Conservation (phyloP, 1,139 yeast species). For the Blastobotrys proliferans region DNA sequence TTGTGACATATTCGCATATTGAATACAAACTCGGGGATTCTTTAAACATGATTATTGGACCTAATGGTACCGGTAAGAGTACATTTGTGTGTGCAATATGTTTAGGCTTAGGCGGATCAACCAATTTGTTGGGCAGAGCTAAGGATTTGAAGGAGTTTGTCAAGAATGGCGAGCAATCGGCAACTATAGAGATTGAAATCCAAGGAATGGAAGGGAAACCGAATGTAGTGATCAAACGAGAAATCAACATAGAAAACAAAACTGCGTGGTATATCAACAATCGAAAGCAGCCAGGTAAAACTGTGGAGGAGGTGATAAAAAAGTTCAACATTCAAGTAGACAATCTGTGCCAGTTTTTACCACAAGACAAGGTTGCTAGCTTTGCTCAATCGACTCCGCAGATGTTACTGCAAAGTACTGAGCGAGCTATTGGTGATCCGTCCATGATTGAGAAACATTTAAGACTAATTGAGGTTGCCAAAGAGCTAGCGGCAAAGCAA, state of each 20-base stretch:
- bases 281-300: conserved; percentile 40
- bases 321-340: conserved; percentile 76
- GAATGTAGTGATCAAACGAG: conserved; percentile 44
- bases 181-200: conserved; percentile 62
- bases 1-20: conserved; percentile 76
- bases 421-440: conserved; percentile 71
- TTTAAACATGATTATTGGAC: conserved; percentile 91
- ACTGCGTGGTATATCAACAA: conserved; percentile 59
- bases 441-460: conserved; percentile 56
- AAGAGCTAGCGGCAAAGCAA: conserved; percentile 20
- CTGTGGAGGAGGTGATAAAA: conserved; percentile 45
- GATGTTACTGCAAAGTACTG: conserved; percentile 68
- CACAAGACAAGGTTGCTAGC: conserved; percentile 93
- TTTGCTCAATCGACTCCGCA: conserved; percentile 83
- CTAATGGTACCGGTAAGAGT: conserved; percentile 95
- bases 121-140: conserved; percentile 77
- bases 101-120: conserved; percentile 79
- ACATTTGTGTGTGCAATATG: conserved; percentile 93
- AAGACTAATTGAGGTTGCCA: conserved; percentile 40
- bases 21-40: conserved; percentile 80
- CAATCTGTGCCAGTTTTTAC: conserved; percentile 88
- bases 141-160: conserved; percentile 65
- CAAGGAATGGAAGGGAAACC: conserved; percentile 40
- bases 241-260: conserved; percentile 36
- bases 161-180: conserved; percentile 60